These are phyloP conservation scores for Lentinula sp. DNA, from an alignment of 768 basidiomycete species.

Conservation along the genomic window DNA sequence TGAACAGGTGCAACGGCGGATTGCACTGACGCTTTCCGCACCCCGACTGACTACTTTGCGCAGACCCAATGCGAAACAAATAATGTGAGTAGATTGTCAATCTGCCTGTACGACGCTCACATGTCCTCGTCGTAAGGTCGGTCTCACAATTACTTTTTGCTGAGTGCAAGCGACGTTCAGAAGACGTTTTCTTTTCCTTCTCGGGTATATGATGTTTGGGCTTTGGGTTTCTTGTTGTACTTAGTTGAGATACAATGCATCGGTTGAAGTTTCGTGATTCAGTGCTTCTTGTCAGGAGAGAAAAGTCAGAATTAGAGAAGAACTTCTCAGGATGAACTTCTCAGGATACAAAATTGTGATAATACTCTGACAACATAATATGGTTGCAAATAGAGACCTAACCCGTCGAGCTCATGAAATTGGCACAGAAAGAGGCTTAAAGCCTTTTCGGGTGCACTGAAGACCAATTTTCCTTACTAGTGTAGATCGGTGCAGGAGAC, in stretches of 20 bases:
- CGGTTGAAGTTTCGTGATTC: too few species aligned
- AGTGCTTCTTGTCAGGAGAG: too few species aligned
- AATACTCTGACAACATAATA: too few species aligned
- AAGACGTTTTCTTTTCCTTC: neutral
- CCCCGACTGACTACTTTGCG: constrained; percentile 25
- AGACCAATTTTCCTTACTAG: neutral
- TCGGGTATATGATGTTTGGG: neutral
- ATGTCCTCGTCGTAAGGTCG: neutral
- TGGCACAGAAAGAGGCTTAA: neutral
- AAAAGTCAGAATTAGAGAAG: too few species aligned
- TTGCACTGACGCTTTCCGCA: constrained; percentile 32
- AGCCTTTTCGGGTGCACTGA: neutral
- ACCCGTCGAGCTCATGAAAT: too few species aligned
- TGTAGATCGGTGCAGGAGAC: neutral
- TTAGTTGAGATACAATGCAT: neutral
- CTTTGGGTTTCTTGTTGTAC: neutral
- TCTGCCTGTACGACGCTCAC: neutral
- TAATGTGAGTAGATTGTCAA: constrained; percentile 22
- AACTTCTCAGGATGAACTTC: too few species aligned
- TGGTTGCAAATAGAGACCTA: too few species aligned
- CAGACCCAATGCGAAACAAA: constrained; percentile 31
- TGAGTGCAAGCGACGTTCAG: neutral
- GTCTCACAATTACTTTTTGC: neutral
- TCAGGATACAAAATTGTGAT: too few species aligned
- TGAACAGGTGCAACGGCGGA: constrained; percentile 24